A percentile compares a stretch with the other conserved stretches of the same genome.
Evolutionary conservation across 768 basidiomycete genomes (phyloP).

Genomic region (Ephemerocybe angulata): DNA sequence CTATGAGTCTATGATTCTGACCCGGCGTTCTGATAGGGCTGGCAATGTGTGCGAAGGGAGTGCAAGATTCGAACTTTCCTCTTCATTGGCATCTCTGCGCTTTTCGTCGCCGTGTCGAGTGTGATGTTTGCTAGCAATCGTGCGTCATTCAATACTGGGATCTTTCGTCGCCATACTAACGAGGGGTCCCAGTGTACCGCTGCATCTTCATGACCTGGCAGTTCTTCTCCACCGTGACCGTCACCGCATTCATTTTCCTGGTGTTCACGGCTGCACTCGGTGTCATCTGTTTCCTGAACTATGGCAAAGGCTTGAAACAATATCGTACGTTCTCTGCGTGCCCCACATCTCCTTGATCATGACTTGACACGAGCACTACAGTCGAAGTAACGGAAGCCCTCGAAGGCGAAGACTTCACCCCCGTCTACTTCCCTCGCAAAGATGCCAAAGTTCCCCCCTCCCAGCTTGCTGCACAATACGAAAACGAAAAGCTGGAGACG

Average conservation of each 20-base stretch:
- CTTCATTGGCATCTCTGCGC: constrained; percentile 35
- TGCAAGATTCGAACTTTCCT: constrained; percentile 33
- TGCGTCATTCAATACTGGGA: constrained; percentile 21
- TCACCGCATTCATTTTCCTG: constrained; percentile 39
- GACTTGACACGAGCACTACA: constrained; percentile 8
- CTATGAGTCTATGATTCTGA: background rate
- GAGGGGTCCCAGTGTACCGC: constrained; percentile 33
- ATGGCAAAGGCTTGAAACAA: constrained; percentile 51
- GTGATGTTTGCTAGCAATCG: constrained; percentile 42
- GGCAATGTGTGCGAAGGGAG: constrained; percentile 46
- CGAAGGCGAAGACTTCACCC: constrained; percentile 42
- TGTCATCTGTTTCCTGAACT: constrained; percentile 48
- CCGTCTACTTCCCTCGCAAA: constrained; percentile 34
- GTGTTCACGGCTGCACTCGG: constrained; percentile 40
- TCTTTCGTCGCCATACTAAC: background rate
- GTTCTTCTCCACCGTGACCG: constrained; percentile 46
- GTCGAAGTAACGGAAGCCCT: constrained; percentile 39
- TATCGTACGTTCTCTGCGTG: constrained; percentile 37
- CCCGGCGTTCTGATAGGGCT: constrained; percentile 38
- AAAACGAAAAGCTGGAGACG: constrained; percentile 16
- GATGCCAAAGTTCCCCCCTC: background rate
- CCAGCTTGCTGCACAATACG: constrained; percentile 2
- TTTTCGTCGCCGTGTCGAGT: constrained; percentile 36
- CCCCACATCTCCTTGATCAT: background rate
- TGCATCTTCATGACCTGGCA: constrained; percentile 42